Evolutionary conservation across 768 basidiomycete species (phyloP), one percentile per base, ranked within the genome.

Genomic region (Calocybe indica): DNA sequence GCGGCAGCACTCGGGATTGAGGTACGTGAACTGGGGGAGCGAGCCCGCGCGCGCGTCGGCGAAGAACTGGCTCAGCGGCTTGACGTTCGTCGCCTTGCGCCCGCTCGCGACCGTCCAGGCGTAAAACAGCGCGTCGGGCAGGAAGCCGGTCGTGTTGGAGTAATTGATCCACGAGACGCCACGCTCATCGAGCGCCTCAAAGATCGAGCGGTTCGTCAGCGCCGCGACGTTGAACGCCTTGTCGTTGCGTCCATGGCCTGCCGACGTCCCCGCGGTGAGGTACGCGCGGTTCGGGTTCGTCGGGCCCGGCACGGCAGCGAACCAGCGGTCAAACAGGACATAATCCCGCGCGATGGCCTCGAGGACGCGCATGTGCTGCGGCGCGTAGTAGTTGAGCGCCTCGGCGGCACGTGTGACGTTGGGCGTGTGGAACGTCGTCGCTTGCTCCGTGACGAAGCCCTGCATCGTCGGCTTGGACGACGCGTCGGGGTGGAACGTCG

Each of bases 241-340:
- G 50, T 66, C 63, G 55, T 66, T 63, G 28, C 40, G 22, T 32
- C 62, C 62, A 45, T 63, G 60, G 1, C 64, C 64, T 43, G 54
- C 53, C 2, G 64, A 63, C 14, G 64, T 62, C 15, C 63, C 63
- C 10, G 62, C 54, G 28, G 57, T 53, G 12, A 58, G 43, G 42
- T 57, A 63, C 7, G 55, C 52, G 33, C 64, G 65, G 52, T 64
- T 66, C 4, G 64, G 63, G 46, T 63, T 56, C 10, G 64, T 66
- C 15, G 62, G 62, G 8, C 64, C 64, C 28, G 61, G 62, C 40
- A 65, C 46, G 31, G 54, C 55, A 14, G 61, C 53, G 51, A 66
- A 66, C 62, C 62, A 65, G 38, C 58, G 52, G 47, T 66, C 60
- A 50, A 63, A 63, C n/a, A 58, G 55, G 33, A 57, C 46, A 43